Evolutionary conservation across 257 asterid species (phyloP), one percentile per base, ranked within the genome.

Genomic region (Rehmannia glutinosa): DNA sequence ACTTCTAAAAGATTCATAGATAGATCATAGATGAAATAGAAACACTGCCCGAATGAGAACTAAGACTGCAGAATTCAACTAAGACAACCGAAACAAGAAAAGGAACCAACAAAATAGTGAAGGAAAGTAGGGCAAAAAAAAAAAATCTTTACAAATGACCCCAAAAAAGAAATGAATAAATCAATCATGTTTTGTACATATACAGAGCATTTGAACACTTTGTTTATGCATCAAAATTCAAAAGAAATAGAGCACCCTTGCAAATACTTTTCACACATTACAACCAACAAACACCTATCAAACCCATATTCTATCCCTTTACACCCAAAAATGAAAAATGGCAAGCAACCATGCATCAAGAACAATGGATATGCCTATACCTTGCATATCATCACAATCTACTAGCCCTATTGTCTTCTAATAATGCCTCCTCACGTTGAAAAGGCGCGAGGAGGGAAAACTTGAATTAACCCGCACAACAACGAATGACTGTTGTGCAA

Each of bases 391-490:
- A 62, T 42, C 74, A 80, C 75, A 65, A 39, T 62, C 85, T 76
- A 69, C 51, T 42, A 49, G 33, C 83, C 81, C 64, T 53, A 42
- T 13, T 55, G 76, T 70, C 70, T 46, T 33, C 72, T 46, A 62
- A 51, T 30, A 71, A 77, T 60, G 72, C 76, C 88, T 61, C 87
- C 71, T 75, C 73, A 53, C 51, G 73, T 73, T 73, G 77, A 66
- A 56, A 74, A 79, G 71, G 75, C 71, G 63, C 55, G 80, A 73
- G 78, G 81, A 75, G 69, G 72, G 63, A 77, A 83, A 75, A 79
- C 70, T 67, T 38, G 55, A 87, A 75, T 58, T 52, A 76, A 67
- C 84, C 59, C 76, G 56, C 87, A 73, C 86, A 83, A 81, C 83
- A 63, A 64, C 64, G 68, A 73, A 54, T 35, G 55, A 62, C 28